Percentiles rank a stretch among this genome's conserved stretches.
Evolutionary conservation across 1,284 basidiomycete genomes (phyloP).

Genomic region (Boletellus dicymbophilus): DNA sequence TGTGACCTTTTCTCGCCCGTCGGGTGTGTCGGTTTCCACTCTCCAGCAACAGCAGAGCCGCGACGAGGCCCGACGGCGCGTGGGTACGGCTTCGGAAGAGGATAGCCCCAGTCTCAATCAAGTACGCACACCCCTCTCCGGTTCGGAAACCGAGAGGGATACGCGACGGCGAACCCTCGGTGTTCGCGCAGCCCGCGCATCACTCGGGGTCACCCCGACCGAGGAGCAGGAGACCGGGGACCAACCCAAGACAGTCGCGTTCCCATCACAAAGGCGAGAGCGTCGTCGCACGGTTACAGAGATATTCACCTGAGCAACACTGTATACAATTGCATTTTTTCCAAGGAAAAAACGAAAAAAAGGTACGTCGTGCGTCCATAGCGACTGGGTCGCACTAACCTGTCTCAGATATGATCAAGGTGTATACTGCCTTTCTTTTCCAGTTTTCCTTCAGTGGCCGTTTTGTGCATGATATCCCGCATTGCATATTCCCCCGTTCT

Average conservation of each 20-base stretch:
- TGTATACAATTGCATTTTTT: slow-evolving; percentile 12
- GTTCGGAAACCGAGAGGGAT: slow-evolving; percentile 56
- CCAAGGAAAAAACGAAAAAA: background rate
- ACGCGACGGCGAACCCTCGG: slow-evolving; percentile 45
- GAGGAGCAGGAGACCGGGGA: slow-evolving; percentile 35
- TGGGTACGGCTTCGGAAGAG: slow-evolving; percentile 31
- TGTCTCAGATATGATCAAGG: slow-evolving; percentile 6
- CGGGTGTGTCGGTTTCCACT: slow-evolving; percentile 54
- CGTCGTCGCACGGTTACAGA: slow-evolving; percentile 52
- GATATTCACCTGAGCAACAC: slow-evolving; percentile 38
- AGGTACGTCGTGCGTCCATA: slow-evolving; percentile 20
- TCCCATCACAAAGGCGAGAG: slow-evolving; percentile 40
- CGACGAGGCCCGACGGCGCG: slow-evolving; percentile 41
- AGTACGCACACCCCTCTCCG: slow-evolving; percentile 40
- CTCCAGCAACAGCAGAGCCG: slow-evolving; percentile 53
- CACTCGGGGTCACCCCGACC: slow-evolving; percentile 42
- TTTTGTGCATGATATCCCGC: slow-evolving; percentile 29
- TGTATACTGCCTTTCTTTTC: slow-evolving; percentile 25
- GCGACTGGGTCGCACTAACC: background rate
- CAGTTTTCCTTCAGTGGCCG: slow-evolving; percentile 4
- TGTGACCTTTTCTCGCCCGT: slow-evolving; percentile 64
- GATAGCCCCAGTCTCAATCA: slow-evolving; percentile 26
- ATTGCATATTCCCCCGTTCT: slow-evolving; percentile 18
- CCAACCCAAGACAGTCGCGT: slow-evolving; percentile 38
- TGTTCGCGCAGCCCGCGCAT: slow-evolving; percentile 41